Base-by-base conservation (phyloP, 352 stramenopile species). In the Phytophthora ohioensis region DNA sequence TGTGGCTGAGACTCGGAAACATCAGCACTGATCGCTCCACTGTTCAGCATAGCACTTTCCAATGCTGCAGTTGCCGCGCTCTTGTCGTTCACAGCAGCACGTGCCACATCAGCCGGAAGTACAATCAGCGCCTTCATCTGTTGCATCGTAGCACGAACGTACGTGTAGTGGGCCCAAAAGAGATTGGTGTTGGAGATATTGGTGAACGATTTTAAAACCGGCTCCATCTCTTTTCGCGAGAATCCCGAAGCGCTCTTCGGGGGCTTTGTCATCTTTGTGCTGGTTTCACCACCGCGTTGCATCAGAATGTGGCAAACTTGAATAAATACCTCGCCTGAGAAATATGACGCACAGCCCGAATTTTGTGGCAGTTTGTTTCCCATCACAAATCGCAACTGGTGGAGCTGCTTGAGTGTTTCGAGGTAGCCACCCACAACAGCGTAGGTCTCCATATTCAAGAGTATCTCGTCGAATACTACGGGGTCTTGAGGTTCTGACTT, bases 251-350 rank as follows among this genome's bases (percentile, higher is more conserved):
- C 27, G 5, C 30, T 57, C 32, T 69, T 77, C 17, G 55, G n/a
- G 9, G 63, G 45, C 46, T 58, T 71, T 31, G 54, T 69, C 39
- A 13, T 60, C 12, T 56, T 78, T 64, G 11, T 5, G 5, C 42
- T 56, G 0, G 53, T 57, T 3, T 69, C 68, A 9, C 52, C 27
- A 46, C n/a, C 36, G 48, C 55, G 32, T 13, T 64, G 56, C 41
- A 81, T 61, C 13, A 88, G 56, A 30, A 78, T 73, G 1, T 76
- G 55, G 21, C 79, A 92, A 3, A 91, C 76, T 27, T 72, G 68
- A n/a, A 88, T 42, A 57, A 91, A 92, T 30, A 91, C 73, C 61
- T 92, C 85, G 6, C 81, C 70, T 8, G 84, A 93, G 51, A 92
- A 93, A 43, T 88, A 73, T 13, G 75, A 87, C 34, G 66, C 58